Conservation (phyloP, 2,329 filamentous ascomycete species). For the Xylaria sp. region DNA sequence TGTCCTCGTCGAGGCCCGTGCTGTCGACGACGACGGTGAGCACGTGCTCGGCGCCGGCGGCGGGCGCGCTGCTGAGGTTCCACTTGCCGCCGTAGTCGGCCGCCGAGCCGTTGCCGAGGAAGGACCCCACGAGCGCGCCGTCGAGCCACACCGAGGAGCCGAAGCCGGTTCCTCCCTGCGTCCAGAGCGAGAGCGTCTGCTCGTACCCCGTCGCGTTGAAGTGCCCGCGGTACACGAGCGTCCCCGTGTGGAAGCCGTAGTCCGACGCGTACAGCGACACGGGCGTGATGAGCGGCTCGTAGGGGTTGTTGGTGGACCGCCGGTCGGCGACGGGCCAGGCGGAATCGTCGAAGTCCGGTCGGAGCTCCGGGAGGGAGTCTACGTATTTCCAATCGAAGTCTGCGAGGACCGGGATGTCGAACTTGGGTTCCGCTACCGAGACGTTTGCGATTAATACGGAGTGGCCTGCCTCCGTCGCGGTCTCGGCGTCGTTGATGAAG, state of each 20-base stretch:
- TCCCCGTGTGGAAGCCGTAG: slow-evolving; percentile 74
- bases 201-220: slow-evolving; percentile 69
- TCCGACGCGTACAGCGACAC: slow-evolving; percentile 69
- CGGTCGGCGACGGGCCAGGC: slow-evolving; percentile 65
- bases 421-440: slow-evolving; percentile 5
- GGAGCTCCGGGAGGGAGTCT: slow-evolving; percentile 72
- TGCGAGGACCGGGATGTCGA: slow-evolving; percentile 53
- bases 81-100: slow-evolving; percentile 22
- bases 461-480: too few relatives aligned
- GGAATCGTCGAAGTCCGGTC: slow-evolving; percentile 66
- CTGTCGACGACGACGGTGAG: slow-evolving; percentile 74
- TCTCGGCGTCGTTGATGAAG: too few relatives aligned
- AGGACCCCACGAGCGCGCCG: slow-evolving; percentile 61
- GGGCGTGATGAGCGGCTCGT: slow-evolving; percentile 57
- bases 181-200: slow-evolving; percentile 56
- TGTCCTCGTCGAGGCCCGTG: slow-evolving; percentile 67
- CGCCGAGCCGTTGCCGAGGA: too few relatives aligned
- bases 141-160: slow-evolving; percentile 70
- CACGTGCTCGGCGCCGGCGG: slow-evolving; percentile 56
- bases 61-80: slow-evolving; percentile 46
- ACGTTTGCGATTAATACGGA: too few relatives aligned
- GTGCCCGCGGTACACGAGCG: slow-evolving; percentile 69
- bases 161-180: slow-evolving; percentile 70
- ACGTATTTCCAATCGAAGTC: slow-evolving; percentile 67
- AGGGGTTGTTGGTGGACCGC: slow-evolving; percentile 61